Percentiles rank a stretch among this genome's conserved stretches.
phyloP scores from a whole-genome alignment of 805 yeast genomes.

The Blastobotrys americana region DNA sequence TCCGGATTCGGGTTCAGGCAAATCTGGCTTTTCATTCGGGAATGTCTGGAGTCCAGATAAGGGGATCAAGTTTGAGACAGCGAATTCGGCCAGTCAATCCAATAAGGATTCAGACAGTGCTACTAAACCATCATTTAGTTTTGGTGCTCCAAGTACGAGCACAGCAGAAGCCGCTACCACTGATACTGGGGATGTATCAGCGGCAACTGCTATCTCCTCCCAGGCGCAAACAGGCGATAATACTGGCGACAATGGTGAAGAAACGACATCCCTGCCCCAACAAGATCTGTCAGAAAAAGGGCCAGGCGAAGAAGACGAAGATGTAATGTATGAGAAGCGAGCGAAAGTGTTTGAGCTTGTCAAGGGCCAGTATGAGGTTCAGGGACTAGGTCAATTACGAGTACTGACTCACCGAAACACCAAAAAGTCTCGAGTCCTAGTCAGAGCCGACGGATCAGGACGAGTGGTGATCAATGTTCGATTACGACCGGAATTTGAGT shows the following conservation, averaged over 20 bases:
- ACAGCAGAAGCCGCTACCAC: constrained; percentile 2
- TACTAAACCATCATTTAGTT: constrained; percentile 18
- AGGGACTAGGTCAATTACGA: constrained; percentile 79
- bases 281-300: constrained; percentile 46
- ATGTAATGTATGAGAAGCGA: constrained; percentile 51
- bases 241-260: constrained; percentile 27
- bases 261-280: constrained; percentile 36
- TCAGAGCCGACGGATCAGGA: constrained; percentile 85
- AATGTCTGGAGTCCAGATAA: constrained; percentile 29
- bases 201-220: too few relatives aligned
- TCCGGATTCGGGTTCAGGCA: too few relatives aligned
- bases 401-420: constrained; percentile 56
- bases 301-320: constrained; percentile 86
- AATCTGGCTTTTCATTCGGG: neutral
- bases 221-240: constrained; percentile 19
- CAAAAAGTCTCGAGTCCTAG: constrained; percentile 58
- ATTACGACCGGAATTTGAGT: constrained; percentile 51
- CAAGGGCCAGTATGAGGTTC: constrained; percentile 34
- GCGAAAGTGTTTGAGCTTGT: constrained; percentile 63
- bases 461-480: constrained; percentile 66
- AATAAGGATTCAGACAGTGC: constrained; percentile 14
- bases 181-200: constrained; percentile 1
- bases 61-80: constrained; percentile 28
- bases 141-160: constrained; percentile 13
- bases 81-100: neutral